Conservation (phyloP, 2,329 filamentous ascomycete species). For the Fusarium armeniacum region DNA sequence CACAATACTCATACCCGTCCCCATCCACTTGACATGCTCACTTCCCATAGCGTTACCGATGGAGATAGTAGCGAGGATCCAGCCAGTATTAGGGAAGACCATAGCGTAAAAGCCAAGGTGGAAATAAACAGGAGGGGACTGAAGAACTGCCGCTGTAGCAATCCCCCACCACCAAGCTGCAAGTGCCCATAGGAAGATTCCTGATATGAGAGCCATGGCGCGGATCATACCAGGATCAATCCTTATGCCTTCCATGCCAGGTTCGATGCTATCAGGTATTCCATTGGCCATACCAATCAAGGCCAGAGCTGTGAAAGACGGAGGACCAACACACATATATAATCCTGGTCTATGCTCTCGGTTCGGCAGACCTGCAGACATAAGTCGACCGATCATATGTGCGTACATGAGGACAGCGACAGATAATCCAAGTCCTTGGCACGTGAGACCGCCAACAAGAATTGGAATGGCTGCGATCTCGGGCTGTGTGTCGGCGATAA, state of each 20-base stretch:
- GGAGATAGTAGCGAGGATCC: constrained; percentile 14
- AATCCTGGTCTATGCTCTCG: constrained; percentile 7
- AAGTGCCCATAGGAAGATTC: constrained; percentile 7
- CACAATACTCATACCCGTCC: constrained; percentile 15
- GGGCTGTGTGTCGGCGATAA: constrained; percentile 10
- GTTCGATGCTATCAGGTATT: background rate
- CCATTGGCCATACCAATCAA: constrained; percentile 17
- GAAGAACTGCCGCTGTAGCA: constrained; percentile 2
- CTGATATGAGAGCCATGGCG: constrained; percentile 6
- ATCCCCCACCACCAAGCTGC: constrained; percentile 19
- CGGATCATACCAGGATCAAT: constrained; percentile 9
- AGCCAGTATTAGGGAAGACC: constrained; percentile 13
- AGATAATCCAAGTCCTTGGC: constrained; percentile 7
- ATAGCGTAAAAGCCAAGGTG: constrained; percentile 7
- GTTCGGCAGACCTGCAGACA: constrained; percentile 9
- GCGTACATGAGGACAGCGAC: constrained; percentile 10
- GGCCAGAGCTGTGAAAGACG: constrained; percentile 10
- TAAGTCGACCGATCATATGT: constrained; percentile 8
- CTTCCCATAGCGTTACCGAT: constrained; percentile 3
- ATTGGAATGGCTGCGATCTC: constrained; percentile 13
- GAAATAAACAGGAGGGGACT: constrained; percentile 8
- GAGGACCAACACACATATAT: constrained; percentile 9
- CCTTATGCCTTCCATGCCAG: background rate
- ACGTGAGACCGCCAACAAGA: constrained; percentile 9
- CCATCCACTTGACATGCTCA: constrained; percentile 17